Evolutionary conservation across 257 asterid species (phyloP).

Genomic region (Striga asiatica): DNA sequence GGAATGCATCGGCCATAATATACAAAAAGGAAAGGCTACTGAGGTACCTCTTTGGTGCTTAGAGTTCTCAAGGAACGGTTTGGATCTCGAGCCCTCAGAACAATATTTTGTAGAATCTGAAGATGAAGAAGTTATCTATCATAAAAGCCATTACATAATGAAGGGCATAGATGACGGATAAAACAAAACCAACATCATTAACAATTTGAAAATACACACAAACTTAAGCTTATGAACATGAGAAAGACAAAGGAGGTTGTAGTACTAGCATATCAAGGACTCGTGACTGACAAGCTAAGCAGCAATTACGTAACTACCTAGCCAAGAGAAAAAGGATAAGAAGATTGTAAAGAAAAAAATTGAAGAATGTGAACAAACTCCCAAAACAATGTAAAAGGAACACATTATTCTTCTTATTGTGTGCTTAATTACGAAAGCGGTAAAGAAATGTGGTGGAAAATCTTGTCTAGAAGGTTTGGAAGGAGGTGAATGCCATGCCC

Average conservation of each 20-base stretch:
- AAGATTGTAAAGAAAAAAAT: too few species aligned
- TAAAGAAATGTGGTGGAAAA: not conserved
- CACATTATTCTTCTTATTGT: too few species aligned
- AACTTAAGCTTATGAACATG: too few species aligned
- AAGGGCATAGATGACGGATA: constrained; percentile 2
- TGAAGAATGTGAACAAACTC: too few species aligned
- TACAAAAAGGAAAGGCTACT: not conserved
- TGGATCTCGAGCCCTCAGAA: constrained; percentile 52
- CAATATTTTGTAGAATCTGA: constrained; percentile 83
- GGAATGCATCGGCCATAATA: constrained; percentile 7
- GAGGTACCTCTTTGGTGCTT: constrained; percentile 83
- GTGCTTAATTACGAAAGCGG: not conserved
- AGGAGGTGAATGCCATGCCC: not conserved
- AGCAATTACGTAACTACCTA: not conserved
- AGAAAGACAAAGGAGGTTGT: not conserved
- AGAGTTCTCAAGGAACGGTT: constrained; percentile 72
- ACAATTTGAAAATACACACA: not conserved
- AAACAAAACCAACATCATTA: not conserved
- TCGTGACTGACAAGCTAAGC: not conserved
- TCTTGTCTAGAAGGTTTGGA: not conserved
- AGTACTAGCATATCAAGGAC: not conserved
- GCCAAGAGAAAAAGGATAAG: too few species aligned
- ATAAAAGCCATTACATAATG: constrained; percentile 8
- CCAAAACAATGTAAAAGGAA: too few species aligned
- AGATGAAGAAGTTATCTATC: constrained; percentile 12